phyloP scores from a whole-genome alignment of 805 yeast species.

The Hanseniaspora nectarophila region DNA sequence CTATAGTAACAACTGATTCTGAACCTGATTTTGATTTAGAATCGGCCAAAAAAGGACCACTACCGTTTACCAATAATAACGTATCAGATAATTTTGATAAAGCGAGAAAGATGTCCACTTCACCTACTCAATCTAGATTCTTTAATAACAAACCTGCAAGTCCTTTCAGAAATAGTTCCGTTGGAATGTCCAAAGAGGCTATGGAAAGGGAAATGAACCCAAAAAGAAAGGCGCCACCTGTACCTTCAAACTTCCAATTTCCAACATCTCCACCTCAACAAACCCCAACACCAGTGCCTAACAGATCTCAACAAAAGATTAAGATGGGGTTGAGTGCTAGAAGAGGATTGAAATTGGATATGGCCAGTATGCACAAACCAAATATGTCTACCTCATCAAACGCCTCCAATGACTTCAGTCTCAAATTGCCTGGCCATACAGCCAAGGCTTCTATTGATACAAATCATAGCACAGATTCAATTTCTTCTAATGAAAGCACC shows the following conservation, averaged over 20 bases:
- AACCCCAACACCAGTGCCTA: slow-evolving; percentile 68
- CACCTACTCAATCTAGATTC: neutral
- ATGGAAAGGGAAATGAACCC: slow-evolving; percentile 17
- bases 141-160: slow-evolving; percentile 2
- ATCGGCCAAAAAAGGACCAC: neutral
- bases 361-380: slow-evolving; percentile 9
- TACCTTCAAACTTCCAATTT: slow-evolving; percentile 19
- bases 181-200: neutral
- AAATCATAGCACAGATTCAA: slow-evolving; percentile 4
- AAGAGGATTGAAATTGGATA: slow-evolving; percentile 64
- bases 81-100: neutral
- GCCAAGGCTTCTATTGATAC: neutral
- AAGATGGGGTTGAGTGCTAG: slow-evolving; percentile 71
- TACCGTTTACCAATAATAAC: neutral
- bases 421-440: slow-evolving; percentile 4
- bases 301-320: slow-evolving; percentile 53
- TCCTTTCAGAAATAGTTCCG: slow-evolving; percentile 4
- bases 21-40: slow-evolving; percentile 7
- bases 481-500: slow-evolving; percentile 7
- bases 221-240: slow-evolving; percentile 26
- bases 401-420: neutral
- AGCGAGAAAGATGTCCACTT: neutral
- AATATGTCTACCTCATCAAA: neutral
- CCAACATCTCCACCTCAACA: slow-evolving; percentile 20
- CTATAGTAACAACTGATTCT: slow-evolving; percentile 8